These are phyloP conservation scores for Stemphylium beticola DNA, from an alignment of 2,329 filamentous ascomycete genomes.

Conservation along the genomic window DNA sequence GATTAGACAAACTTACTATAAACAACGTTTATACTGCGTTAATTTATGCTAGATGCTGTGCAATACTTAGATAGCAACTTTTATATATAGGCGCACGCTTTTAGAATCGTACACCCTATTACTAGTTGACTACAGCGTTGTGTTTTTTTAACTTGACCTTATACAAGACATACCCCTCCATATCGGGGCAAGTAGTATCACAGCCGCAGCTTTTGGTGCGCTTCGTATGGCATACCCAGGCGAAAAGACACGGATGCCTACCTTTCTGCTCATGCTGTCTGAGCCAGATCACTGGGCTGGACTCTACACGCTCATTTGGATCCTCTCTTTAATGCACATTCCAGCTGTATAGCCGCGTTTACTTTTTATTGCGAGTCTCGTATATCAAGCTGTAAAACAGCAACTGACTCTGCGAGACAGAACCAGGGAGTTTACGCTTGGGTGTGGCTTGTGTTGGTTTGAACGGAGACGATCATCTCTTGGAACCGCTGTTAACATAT, in stretches of 20 bases:
- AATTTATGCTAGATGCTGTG: slow-evolving; percentile 21
- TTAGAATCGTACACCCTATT: slow-evolving; percentile 10
- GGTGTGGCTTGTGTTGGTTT: no score
- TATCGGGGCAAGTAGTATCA: slow-evolving; percentile 12
- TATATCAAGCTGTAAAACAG: no score
- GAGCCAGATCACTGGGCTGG: slow-evolving; percentile 17
- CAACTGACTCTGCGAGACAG: no score
- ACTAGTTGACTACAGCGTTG: slow-evolving; percentile 18
- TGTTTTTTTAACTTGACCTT: slow-evolving; percentile 6
- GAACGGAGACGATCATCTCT: no score
- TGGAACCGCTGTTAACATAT: no score
- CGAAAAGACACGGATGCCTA: slow-evolving; percentile 21
- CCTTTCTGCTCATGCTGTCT: slow-evolving; percentile 8
- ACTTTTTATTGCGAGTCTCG: no score
- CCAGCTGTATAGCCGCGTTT: background rate
- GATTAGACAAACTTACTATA: slow-evolving; percentile 8
- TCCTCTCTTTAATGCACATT: background rate
- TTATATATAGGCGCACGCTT: slow-evolving; percentile 16
- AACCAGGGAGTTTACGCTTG: no score
- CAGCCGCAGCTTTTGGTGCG: slow-evolving; percentile 12
- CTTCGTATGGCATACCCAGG: slow-evolving; percentile 16
- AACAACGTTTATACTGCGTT: slow-evolving; percentile 12
- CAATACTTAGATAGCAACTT: slow-evolving; percentile 19
- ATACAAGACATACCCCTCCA: slow-evolving; percentile 1
- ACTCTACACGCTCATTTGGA: background rate